Conservation (phyloP, 495 filamentous ascomycete genomes). For the Neurospora cerealis region DNA sequence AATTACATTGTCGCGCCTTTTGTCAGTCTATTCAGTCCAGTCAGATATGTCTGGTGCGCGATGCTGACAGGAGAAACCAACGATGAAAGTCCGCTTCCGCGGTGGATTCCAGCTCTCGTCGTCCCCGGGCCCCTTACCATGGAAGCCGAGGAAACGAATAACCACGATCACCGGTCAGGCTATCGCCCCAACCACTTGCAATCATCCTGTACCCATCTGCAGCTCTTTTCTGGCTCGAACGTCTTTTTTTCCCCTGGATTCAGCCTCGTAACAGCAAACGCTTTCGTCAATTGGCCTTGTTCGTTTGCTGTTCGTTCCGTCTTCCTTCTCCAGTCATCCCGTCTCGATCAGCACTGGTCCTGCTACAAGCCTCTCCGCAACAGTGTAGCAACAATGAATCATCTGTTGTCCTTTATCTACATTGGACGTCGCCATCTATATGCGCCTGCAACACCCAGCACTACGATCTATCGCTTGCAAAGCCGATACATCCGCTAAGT, state of each 20-base stretch:
- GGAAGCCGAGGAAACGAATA: background rate
- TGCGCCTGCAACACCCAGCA: too few species aligned
- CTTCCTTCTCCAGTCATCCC: too few species aligned
- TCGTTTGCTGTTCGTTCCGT: too few species aligned
- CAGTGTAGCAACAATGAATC: too few species aligned
- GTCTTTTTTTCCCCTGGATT: background rate
- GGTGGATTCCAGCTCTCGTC: too few species aligned
- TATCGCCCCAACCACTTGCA: background rate
- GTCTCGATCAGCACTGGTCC: too few species aligned
- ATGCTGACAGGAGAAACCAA: background rate
- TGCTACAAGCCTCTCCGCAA: too few species aligned
- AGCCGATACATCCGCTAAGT: background rate
- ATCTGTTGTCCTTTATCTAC: too few species aligned
- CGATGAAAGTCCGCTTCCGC: background rate
- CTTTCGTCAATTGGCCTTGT: too few species aligned
- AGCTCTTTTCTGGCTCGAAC: background rate
- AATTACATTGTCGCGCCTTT: background rate
- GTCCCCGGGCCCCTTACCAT: background rate
- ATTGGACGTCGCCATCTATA: too few species aligned
- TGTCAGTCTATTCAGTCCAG: background rate
- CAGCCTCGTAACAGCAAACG: background rate
- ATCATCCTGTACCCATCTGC: background rate
- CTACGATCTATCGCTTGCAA: background rate
- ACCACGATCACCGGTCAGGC: background rate
- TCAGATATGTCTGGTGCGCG: background rate